Evolutionary conservation across 495 filamentous ascomycete species (phyloP).

Genomic region (Collariella sp.): DNA sequence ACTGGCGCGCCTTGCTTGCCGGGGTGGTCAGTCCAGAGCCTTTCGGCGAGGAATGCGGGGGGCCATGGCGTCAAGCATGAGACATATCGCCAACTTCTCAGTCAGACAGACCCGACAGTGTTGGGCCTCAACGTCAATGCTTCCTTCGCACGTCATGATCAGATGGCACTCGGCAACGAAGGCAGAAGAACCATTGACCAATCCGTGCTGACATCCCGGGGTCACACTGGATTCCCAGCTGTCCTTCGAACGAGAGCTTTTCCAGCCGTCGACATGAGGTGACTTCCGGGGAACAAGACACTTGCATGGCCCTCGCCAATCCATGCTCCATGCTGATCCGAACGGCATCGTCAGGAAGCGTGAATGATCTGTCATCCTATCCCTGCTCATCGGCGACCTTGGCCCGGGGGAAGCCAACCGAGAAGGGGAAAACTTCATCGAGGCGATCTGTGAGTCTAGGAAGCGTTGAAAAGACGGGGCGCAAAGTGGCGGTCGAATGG

Average conservation of each 20-base stretch:
- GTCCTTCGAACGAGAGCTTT: neutral
- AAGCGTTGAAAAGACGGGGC: constrained; percentile 16
- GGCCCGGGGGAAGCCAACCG: constrained; percentile 7
- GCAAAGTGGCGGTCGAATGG: constrained; percentile 13
- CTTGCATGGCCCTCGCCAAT: constrained; percentile 6
- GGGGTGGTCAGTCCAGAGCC: constrained; percentile 14
- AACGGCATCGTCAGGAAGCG: neutral
- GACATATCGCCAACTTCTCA: constrained; percentile 12
- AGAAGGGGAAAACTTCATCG: constrained; percentile 19
- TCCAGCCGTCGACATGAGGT: neutral
- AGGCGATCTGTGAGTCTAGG: constrained; percentile 7
- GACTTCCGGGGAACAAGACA: neutral
- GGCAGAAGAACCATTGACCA: neutral
- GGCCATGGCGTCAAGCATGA: neutral
- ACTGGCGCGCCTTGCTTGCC: constrained; percentile 15
- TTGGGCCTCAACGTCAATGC: constrained; percentile 2
- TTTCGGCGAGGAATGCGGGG: constrained; percentile 21
- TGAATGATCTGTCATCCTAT: constrained; percentile 8
- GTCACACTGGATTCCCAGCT: neutral
- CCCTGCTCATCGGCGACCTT: neutral
- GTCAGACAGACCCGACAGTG: constrained; percentile 1
- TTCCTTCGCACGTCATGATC: constrained; percentile 9
- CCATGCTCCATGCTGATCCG: neutral
- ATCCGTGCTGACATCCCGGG: neutral
- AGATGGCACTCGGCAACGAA: neutral